A percentile compares a stretch with the other conserved stretches of the same genome.
These are phyloP conservation scores for Bjerkandera adusta DNA, from an alignment of 1,284 basidiomycete genomes.

Conservation along the genomic window DNA sequence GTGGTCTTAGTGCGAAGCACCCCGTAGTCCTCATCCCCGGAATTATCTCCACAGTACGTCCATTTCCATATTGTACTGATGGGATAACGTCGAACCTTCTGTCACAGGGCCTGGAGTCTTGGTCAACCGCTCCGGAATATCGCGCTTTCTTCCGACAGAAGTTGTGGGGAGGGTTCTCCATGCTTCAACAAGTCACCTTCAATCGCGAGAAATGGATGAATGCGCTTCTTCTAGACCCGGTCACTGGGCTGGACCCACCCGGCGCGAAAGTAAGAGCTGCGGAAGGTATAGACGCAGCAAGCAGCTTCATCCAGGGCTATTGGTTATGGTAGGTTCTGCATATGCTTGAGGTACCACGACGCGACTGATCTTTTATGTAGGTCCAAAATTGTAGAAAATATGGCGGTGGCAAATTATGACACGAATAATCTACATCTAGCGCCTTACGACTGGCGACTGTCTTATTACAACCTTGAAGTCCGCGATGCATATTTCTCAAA, in stretches of 20 bases:
- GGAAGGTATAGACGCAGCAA: conserved; percentile 89
- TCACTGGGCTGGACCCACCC: conserved; percentile 89
- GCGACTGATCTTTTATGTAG: conserved; percentile 33
- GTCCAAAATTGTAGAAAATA: conserved; percentile 92
- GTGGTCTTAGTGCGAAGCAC: conserved; percentile 70
- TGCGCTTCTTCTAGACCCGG: conserved; percentile 87
- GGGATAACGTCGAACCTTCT: neutral
- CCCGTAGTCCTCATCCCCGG: conserved; percentile 84
- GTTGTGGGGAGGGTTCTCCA: conserved; percentile 84
- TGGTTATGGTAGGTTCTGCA: conserved; percentile 79
- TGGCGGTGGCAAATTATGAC: conserved; percentile 90
- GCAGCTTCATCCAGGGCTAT: conserved; percentile 90
- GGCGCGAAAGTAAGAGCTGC: conserved; percentile 91
- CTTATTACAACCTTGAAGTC: conserved; percentile 89
- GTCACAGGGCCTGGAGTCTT: conserved; percentile 78
- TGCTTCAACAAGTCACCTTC: conserved; percentile 86
- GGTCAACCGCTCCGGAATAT: conserved; percentile 81
- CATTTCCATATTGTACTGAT: neutral
- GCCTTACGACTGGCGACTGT: conserved; percentile 89
- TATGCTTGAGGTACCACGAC: too few relatives aligned
- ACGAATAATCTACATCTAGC: conserved; percentile 87
- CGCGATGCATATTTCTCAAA: conserved; percentile 92
- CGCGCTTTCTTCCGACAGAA: conserved; percentile 81
- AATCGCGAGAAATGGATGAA: conserved; percentile 88
- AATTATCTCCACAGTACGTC: conserved; percentile 67